Percentiles rank a stretch among this genome's conserved stretches.
Conservation (phyloP, 2,329 filamentous ascomycete species). For the Aureobasidium sp. region DNA sequence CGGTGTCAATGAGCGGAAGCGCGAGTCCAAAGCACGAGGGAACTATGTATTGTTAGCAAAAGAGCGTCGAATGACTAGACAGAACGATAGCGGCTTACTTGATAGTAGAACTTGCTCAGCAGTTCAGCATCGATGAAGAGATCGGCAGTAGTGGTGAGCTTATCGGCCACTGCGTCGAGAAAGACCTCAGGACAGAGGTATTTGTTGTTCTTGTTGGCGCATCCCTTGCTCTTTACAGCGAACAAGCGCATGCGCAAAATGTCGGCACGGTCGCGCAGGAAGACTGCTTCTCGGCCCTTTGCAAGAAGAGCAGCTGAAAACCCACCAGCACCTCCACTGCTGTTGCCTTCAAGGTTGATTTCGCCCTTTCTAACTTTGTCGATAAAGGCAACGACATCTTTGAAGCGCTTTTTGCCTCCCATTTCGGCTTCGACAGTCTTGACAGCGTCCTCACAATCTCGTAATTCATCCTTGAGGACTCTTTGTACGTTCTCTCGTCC, state of each 20-base stretch:
- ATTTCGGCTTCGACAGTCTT: conserved; percentile 69
- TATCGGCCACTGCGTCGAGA: conserved; percentile 92
- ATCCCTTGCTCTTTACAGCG: conserved; percentile 87
- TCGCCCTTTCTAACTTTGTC: conserved; percentile 86
- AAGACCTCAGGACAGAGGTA: conserved; percentile 97
- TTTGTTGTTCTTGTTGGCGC: conserved; percentile 75
- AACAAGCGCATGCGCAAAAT: conserved; percentile 84
- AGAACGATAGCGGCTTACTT: conserved; percentile 34
- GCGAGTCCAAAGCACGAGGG: conserved; percentile 80
- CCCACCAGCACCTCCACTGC: conserved; percentile 75
- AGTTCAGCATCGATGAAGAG: conserved; percentile 97
- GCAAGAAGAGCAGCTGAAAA: conserved; percentile 83
- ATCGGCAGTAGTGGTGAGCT: conserved; percentile 88
- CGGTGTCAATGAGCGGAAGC: conserved; percentile 63
- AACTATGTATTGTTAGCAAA: conserved; percentile 46
- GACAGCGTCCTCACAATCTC: conserved; percentile 72
- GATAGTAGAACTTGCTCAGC: conserved; percentile 94
- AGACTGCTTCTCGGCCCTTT: conserved; percentile 76
- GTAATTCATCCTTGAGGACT: conserved; percentile 80
- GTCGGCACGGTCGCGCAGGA: conserved; percentile 84
- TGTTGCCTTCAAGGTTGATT: conserved; percentile 69
- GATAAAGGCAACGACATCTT: conserved; percentile 83
- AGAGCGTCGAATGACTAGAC: neutral
- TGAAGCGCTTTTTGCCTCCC: conserved; percentile 76
- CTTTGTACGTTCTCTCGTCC: conserved; percentile 75